Evolutionary conservation across 2,329 filamentous ascomycete species (phyloP).

Genomic region (Diplodia scrobiculata): DNA sequence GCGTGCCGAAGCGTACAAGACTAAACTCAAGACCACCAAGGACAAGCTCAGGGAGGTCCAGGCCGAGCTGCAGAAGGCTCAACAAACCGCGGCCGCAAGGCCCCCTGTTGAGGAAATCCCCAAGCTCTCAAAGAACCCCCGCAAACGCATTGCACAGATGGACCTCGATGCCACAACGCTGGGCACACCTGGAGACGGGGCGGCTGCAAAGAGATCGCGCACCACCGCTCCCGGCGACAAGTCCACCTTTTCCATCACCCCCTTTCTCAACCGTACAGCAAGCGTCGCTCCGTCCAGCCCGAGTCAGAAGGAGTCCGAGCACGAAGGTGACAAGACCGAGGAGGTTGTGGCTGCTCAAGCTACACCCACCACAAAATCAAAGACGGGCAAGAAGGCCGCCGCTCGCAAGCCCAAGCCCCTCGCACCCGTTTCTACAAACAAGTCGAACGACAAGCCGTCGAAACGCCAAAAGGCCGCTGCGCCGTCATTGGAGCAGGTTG

Average conservation of each 20-base stretch:
- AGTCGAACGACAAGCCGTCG: constrained; percentile 47
- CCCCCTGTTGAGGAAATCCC: constrained; percentile 39
- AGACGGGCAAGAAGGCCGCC: constrained; percentile 37
- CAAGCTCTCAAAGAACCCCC: constrained; percentile 41
- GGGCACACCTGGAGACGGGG: constrained; percentile 53
- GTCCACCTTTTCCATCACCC: constrained; percentile 90
- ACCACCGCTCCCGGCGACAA: constrained; percentile 75
- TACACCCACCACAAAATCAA: constrained; percentile 38
- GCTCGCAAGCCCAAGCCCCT: constrained; percentile 47
- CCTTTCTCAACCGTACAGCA: constrained; percentile 78
- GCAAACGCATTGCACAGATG: constrained; percentile 49
- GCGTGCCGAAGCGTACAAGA: constrained; percentile 68
- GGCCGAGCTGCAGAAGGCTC: constrained; percentile 50
- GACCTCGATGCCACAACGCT: constrained; percentile 53
- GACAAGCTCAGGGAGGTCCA: constrained; percentile 71
- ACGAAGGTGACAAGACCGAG: constrained; percentile 35
- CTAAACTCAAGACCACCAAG: constrained; percentile 69
- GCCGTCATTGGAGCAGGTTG: constrained; percentile 49
- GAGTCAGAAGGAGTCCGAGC: constrained; percentile 40
- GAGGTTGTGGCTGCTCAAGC: constrained; percentile 37
- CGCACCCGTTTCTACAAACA: constrained; percentile 49
- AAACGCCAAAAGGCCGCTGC: constrained; percentile 44
- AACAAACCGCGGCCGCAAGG: constrained; percentile 42
- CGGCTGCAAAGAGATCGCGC: constrained; percentile 50
- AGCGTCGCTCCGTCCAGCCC: constrained; percentile 56